A percentile compares a stretch with the other conserved stretches of the same genome.
Evolutionary conservation across 2,329 filamentous ascomycete genomes (phyloP).

Genomic region (Atkinsonella texensis): DNA sequence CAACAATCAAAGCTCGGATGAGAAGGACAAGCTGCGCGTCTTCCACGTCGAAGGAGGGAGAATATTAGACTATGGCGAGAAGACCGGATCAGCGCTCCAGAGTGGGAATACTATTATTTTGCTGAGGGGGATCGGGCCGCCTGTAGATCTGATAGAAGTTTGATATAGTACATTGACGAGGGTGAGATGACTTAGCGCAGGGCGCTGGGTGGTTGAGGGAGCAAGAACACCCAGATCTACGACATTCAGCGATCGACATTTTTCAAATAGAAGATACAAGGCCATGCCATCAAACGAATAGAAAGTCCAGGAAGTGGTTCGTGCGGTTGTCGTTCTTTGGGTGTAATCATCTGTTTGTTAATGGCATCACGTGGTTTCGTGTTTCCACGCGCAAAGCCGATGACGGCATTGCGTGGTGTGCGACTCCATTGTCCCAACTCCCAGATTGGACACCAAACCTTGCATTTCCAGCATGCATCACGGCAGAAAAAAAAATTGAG

Average conservation of each 20-base stretch:
- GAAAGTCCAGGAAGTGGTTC: too few species aligned
- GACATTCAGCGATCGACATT: background rate
- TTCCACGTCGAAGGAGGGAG: slow-evolving; percentile 89
- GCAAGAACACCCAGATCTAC: background rate
- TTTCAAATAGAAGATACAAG: too few species aligned
- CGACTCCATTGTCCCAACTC: background rate
- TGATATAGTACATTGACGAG: slow-evolving; percentile 4
- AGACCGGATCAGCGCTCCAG: slow-evolving; percentile 59
- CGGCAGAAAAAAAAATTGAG: background rate
- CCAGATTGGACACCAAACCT: background rate
- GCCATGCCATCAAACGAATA: too few species aligned
- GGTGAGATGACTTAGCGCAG: background rate
- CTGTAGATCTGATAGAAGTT: slow-evolving; percentile 56
- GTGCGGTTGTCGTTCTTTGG: too few species aligned
- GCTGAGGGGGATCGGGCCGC: slow-evolving; percentile 71
- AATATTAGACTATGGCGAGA: slow-evolving; percentile 77
- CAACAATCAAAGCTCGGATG: slow-evolving; percentile 65
- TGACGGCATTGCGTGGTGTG: slow-evolving; percentile 13
- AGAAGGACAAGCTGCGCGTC: slow-evolving; percentile 70
- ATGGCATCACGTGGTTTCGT: slow-evolving; percentile 17
- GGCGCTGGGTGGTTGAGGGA: background rate
- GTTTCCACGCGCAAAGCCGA: slow-evolving; percentile 14
- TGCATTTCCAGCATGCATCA: slow-evolving; percentile 8
- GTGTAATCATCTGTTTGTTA: background rate
- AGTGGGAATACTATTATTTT: slow-evolving; percentile 87